phyloP scores from a whole-genome alignment of 805 yeast species.

The Suhomyces kilbournensis region DNA sequence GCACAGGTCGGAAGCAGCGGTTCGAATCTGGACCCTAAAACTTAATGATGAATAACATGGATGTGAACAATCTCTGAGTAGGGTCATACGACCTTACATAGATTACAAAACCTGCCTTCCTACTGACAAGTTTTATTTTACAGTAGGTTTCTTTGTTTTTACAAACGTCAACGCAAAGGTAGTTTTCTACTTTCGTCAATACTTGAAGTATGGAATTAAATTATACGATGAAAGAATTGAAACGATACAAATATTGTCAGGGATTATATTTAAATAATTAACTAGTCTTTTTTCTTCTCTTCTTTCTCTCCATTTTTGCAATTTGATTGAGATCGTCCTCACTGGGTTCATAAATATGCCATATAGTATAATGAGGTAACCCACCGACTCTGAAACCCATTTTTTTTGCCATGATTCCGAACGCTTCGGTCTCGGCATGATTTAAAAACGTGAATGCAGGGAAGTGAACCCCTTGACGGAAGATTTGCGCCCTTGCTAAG shows the following conservation, averaged over 20 bases:
- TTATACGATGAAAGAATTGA: background rate
- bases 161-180: too few species aligned
- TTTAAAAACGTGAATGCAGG: slow-evolving; percentile 82
- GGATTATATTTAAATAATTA: background rate
- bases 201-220: background rate
- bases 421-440: slow-evolving; percentile 87
- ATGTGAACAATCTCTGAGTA: slow-evolving; percentile 53
- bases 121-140: slow-evolving; percentile 31
- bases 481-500: slow-evolving; percentile 67
- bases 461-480: slow-evolving; percentile 77
- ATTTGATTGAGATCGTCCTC: slow-evolving; percentile 76
- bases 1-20: slow-evolving; percentile 7
- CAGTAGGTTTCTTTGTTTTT: background rate
- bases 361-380: slow-evolving; percentile 85
- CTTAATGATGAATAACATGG: slow-evolving; percentile 44
- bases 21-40: slow-evolving; percentile 19
- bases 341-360: slow-evolving; percentile 93
- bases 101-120: slow-evolving; percentile 52
- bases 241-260: background rate
- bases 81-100: slow-evolving; percentile 36
- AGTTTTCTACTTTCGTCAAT: background rate
- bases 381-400: slow-evolving; percentile 87
- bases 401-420: slow-evolving; percentile 73
- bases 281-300: slow-evolving; percentile 32
- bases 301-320: slow-evolving; percentile 64